Base-by-base conservation (phyloP, 352 stramenopile genomes). In the Globisporangium splendens region DNA sequence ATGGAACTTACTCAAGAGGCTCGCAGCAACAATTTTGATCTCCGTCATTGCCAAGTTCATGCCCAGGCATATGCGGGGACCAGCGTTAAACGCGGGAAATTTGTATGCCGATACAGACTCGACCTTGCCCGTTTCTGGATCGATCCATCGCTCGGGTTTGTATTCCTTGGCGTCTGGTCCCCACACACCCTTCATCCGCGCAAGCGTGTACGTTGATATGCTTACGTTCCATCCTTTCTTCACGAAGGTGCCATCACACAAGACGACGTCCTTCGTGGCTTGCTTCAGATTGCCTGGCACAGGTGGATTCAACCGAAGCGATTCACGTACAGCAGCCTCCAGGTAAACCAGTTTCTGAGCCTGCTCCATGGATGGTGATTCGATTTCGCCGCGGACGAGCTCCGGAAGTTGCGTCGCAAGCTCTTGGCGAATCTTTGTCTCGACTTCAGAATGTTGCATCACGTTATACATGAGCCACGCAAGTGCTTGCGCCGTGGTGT, bases 401-500 rank as follows among this genome's bases (percentile, higher is more conserved):
- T 54, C 20, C 3, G 64, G 59, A 42, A 75, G 50, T 17, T 56
- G 48, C 14, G 13, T 5, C 0, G 38, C 31, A 1, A 78, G 38
- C 41, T 80, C 72, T 21, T 58, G 35, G 14, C 52, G 49, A 1
- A 77, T 57, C 21, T 64, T 58, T 4, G 41, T 12, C 50, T 68
- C 55, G 1, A 79, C 70, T 0, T 70, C 14, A 0, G 73, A 76
- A 46, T 85, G 49, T 20, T 67, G 56, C 8, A 50, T 62, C 6
- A 88, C 56, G 35, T 73, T 59, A 51, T 72, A 76, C 39, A 88
- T 60, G 38, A 77, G 64, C 82, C 83, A 93, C 18, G 62, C 59
- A 47, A 93, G 69, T 13, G 73, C 69, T 46, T 79, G 73, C 0
- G 77, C 75, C 21, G 80, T 89, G 10, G 83, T 91, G 59, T 93